These are phyloP conservation scores for Tetrahymena thermophila DNA, from an alignment of 73 alveolate genomes.

Conservation along the genomic window DNA sequence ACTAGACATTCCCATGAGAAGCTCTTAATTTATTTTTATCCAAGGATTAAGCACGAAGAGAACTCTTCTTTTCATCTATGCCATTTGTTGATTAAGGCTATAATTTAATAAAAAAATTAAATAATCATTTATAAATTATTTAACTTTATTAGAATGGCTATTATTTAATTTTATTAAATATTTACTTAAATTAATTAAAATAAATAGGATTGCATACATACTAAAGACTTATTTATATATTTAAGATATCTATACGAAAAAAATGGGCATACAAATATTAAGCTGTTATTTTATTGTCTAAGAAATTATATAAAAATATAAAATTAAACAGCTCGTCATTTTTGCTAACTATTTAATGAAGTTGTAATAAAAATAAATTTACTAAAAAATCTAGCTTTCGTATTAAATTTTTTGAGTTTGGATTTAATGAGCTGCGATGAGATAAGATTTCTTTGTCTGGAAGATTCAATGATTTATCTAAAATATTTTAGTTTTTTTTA, in stretches of 20 bases:
- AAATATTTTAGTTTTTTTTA: background rate
- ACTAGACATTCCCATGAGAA: background rate
- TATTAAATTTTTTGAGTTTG: background rate
- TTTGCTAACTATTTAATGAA: background rate
- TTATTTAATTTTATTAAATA: background rate
- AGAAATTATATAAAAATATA: no score
- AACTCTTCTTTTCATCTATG: background rate
- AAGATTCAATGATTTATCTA: background rate
- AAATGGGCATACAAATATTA: no score
- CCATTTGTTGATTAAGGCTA: background rate
- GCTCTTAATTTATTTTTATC: background rate
- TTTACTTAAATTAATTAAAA: background rate
- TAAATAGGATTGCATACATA: no score
- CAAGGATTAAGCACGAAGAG: background rate
- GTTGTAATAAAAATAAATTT: background rate
- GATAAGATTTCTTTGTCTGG: background rate
- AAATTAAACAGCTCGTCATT: background rate
- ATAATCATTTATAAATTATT: background rate
- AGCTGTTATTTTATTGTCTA: no score
- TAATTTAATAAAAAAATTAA: background rate
- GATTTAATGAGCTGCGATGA: background rate
- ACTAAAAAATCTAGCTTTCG: background rate
- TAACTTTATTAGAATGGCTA: background rate
- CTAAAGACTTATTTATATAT: no score
- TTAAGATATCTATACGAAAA: no score